These are phyloP conservation scores for Penicillium ucsense DNA, from an alignment of 495 filamentous ascomycete genomes.

Conservation along the genomic window DNA sequence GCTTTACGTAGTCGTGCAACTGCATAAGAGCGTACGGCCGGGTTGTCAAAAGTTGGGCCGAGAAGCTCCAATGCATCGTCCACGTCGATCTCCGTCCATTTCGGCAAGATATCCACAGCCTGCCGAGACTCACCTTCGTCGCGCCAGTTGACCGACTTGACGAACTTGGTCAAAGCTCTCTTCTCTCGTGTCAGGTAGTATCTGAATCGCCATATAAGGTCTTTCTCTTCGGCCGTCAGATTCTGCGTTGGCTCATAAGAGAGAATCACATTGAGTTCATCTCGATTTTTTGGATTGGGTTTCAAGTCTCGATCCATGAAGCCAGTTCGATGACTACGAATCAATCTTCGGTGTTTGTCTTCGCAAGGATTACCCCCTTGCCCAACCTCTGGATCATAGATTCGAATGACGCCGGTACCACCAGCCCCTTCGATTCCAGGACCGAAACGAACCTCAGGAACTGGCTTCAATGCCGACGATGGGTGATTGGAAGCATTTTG, in stretches of 20 bases:
- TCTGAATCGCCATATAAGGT: slow-evolving; percentile 92
- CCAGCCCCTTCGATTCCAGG: slow-evolving; percentile 63
- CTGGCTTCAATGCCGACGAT: slow-evolving; percentile 61
- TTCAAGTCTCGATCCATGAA: slow-evolving; percentile 88
- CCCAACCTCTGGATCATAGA: slow-evolving; percentile 92
- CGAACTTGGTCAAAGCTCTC: slow-evolving; percentile 89
- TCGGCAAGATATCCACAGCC: slow-evolving; percentile 78
- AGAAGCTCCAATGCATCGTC: slow-evolving; percentile 94
- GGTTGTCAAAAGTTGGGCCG: slow-evolving; percentile 83
- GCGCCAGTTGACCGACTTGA: slow-evolving; percentile 91
- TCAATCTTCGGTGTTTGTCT: slow-evolving; percentile 84
- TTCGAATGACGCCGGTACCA: slow-evolving; percentile 53
- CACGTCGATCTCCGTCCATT: slow-evolving; percentile 96
- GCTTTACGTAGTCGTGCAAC: slow-evolving; percentile 85
- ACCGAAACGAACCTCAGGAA: slow-evolving; percentile 73
- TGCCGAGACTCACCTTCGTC: slow-evolving; percentile 79
- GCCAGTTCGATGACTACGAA: slow-evolving; percentile 87
- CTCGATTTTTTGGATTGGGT: slow-evolving; percentile 91
- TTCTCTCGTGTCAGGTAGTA: slow-evolving; percentile 91
- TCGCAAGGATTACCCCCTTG: slow-evolving; percentile 87
- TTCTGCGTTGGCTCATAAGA: slow-evolving; percentile 87
- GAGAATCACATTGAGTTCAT: slow-evolving; percentile 86
- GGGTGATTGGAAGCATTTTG: slow-evolving; percentile 53
- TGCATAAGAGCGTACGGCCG: slow-evolving; percentile 80
- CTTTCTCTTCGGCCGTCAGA: slow-evolving; percentile 81